Evolutionary conservation across 306 rosid genomes (phyloP), one percentile per base, ranked within the genome.

Genomic region (Trifolium subterraneum): DNA sequence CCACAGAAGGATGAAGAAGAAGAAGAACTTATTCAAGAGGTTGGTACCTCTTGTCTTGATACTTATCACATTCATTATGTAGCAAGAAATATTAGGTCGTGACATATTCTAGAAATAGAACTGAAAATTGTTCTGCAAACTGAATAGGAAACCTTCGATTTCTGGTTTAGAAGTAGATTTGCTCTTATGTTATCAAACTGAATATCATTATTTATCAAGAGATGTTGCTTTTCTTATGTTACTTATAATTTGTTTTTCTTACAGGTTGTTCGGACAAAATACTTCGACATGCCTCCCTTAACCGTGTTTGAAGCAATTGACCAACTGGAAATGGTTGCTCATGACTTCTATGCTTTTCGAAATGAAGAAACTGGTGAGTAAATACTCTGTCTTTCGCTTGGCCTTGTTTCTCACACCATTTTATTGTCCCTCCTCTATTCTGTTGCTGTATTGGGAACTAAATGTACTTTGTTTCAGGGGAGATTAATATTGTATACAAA

Each of bases 201-300:
- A 48, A 27, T 54, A 27, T 20, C 56, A 20, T 33, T 65, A 69
- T 45, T 59, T 42, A 42, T 27, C 73, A 71, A 27, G 70, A 70
- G 27, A 39, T 68, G 44, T 13, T 48, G 68, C 41, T 78, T 35
- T 44, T 70, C 25, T 44, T 51, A 41, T 35, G 47, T 31, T 61
- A n/a, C 5, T 60, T 54, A 20, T n/a, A 15, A 22, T 54, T 10
- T 55, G 41, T 31, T 27, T 54, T 10, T n/a, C 48, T 29, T 59
- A 19, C 82, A 93, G 98, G 89, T 93, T 79, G 90, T 91, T 47
- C 96, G 97, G 50, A 93, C 90, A 52, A 91, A 93, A 62, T 88
- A 89, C 89, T 89, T 93, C 31, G 97, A 93, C 81, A 93, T 93
- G 93, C 98, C 97, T 3, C 98, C 98, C 10, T 84, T 93, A 86